Evolutionary conservation across 352 stramenopile genomes (phyloP).

Genomic region (Globisporangium takayamanum): DNA sequence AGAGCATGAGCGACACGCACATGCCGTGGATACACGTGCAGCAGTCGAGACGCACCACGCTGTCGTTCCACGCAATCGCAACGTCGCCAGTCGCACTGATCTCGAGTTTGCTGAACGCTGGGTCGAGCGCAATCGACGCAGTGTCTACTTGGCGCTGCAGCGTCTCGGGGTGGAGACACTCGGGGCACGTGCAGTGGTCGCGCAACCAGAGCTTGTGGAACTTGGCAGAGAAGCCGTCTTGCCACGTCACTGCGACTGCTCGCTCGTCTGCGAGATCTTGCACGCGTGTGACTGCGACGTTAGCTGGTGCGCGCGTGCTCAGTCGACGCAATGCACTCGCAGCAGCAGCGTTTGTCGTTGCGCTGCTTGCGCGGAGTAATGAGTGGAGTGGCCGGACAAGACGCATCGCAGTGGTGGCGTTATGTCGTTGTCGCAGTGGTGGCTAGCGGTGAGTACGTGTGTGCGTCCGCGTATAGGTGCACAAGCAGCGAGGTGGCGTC

Average conservation of each 20-base stretch:
- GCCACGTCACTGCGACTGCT: constrained; percentile 63
- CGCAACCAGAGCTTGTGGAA: constrained; percentile 86
- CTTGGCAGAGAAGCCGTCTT: constrained; percentile 65
- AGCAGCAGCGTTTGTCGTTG: neutral
- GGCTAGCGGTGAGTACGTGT: neutral
- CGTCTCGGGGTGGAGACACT: constrained; percentile 65
- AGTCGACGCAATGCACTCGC: neutral
- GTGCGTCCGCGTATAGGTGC: neutral
- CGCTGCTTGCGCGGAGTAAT: constrained; percentile 3
- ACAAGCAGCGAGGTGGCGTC: no score
- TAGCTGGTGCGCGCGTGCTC: neutral
- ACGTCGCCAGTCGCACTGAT: constrained; percentile 29
- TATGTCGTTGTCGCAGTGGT: neutral
- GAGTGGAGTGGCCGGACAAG: constrained; percentile 7
- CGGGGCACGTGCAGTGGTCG: constrained; percentile 69
- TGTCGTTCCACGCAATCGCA: constrained; percentile 49
- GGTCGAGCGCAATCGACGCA: constrained; percentile 61
- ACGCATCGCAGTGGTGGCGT: constrained; percentile 6
- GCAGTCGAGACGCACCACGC: constrained; percentile 27
- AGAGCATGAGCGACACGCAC: neutral
- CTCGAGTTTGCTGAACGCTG: constrained; percentile 29
- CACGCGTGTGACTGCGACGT: constrained; percentile 26
- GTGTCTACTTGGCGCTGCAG: constrained; percentile 72
- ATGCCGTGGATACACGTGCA: no score
- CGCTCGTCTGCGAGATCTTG: constrained; percentile 41